These are phyloP conservation scores for Phyllosticta ampelicida DNA, from an alignment of 2,329 filamentous ascomycete species.

Conservation along the genomic window DNA sequence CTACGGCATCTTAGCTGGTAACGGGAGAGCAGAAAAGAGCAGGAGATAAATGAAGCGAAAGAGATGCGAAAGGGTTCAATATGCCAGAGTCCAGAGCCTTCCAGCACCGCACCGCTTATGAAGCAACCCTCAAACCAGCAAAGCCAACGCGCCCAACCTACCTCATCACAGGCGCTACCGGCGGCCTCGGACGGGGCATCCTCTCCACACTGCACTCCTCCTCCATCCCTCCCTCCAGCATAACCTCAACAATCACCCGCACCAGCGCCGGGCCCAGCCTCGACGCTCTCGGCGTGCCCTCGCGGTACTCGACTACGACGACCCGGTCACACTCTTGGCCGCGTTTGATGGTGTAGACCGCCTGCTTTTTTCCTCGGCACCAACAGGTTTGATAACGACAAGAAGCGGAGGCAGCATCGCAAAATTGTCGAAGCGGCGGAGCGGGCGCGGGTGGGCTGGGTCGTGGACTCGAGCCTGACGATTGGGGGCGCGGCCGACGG, in stretches of 20 bases:
- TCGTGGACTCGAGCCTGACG: slow-evolving; percentile 50
- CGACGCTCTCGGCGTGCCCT: slow-evolving; percentile 35
- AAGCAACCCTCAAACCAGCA: background rate
- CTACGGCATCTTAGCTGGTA: background rate
- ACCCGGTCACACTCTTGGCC: slow-evolving; percentile 28
- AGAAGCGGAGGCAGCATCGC: slow-evolving; percentile 29
- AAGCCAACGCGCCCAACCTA: slow-evolving; percentile 1
- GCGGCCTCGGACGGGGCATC: slow-evolving; percentile 42
- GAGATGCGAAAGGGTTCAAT: background rate
- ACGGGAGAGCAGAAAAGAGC: background rate
- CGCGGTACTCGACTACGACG: slow-evolving; percentile 44
- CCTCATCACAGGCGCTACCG: slow-evolving; percentile 26
- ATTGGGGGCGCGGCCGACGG: slow-evolving; percentile 32
- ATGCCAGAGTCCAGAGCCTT: background rate
- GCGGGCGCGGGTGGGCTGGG: slow-evolving; percentile 40
- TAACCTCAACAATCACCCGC: slow-evolving; percentile 37
- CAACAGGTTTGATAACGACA: slow-evolving; percentile 38
- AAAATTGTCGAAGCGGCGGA: slow-evolving; percentile 44
- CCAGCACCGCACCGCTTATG: background rate
- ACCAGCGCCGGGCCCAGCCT: slow-evolving; percentile 38
- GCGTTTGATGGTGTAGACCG: slow-evolving; percentile 41
- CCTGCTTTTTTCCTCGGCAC: slow-evolving; percentile 48
- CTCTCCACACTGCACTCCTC: slow-evolving; percentile 20
- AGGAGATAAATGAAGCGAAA: too few relatives aligned
- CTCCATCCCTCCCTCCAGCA: slow-evolving; percentile 36